Conservation (phyloP, 257 asterid species). For the Fraxinus anomala region DNA sequence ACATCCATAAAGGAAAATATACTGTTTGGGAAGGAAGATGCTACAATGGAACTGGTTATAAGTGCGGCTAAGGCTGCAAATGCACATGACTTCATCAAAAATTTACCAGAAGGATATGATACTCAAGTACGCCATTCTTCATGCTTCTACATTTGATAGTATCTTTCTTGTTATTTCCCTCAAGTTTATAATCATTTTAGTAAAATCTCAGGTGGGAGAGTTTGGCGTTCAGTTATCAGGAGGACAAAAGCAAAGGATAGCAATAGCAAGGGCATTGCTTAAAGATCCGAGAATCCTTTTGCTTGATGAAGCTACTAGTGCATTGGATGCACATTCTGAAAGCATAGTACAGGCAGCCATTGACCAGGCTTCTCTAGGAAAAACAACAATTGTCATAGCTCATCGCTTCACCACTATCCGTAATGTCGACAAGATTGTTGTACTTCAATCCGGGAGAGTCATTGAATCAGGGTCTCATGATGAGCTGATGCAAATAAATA, state of each 20-base stretch:
- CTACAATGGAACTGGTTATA: constrained; percentile 51
- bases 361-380: constrained; percentile 57
- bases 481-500: constrained; percentile 43
- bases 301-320: constrained; percentile 87
- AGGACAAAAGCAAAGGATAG: constrained; percentile 80
- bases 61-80: constrained; percentile 67
- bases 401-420: constrained; percentile 68
- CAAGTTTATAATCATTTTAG: not conserved
- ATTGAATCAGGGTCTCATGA: constrained; percentile 69
- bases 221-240: constrained; percentile 72
- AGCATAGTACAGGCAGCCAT: constrained; percentile 66
- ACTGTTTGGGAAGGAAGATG: constrained; percentile 67
- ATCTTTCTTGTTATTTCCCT: not conserved
- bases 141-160: not conserved
- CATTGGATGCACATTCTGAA: constrained; percentile 76
- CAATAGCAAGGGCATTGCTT: constrained; percentile 73
- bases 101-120: constrained; percentile 62
- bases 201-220: constrained; percentile 66
- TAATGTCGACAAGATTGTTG: constrained; percentile 51
- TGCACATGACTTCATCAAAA: constrained; percentile 65
- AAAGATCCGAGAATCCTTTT: constrained; percentile 66
- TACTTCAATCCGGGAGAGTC: constrained; percentile 58
- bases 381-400: constrained; percentile 69
- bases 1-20: constrained; percentile 69
- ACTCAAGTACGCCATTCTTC: constrained; percentile 49